Percentiles rank a stretch among this genome's conserved stretches.
Evolutionary conservation across 345 rosid species (phyloP).

Genomic region (Boechera retrofracta): DNA sequence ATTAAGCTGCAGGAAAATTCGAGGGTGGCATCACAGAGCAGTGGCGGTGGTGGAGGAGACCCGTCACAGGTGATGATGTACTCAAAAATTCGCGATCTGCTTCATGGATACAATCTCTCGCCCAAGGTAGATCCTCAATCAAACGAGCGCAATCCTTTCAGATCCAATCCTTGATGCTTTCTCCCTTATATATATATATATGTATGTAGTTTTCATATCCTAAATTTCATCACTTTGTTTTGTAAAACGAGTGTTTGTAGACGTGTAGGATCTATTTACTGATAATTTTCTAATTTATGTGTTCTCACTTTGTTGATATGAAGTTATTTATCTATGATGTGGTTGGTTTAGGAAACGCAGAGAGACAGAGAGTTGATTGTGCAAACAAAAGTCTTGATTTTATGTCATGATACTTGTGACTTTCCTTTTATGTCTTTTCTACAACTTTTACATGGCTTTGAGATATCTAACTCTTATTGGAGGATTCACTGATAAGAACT

Average conservation of each 20-base stretch:
- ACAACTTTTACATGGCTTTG: not conserved
- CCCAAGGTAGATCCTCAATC: conserved; percentile 58
- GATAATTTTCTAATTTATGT: conserved; percentile 12
- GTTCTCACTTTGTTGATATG: conserved; percentile 32
- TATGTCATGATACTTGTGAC: not conserved
- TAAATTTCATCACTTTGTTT: conserved; percentile 6
- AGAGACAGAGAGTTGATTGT: no score
- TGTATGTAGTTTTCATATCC: conserved; percentile 1
- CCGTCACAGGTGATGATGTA: conserved; percentile 70
- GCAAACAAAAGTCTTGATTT: not conserved
- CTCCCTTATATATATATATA: not conserved
- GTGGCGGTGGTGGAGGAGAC: conserved; percentile 71
- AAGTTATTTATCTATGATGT: conserved; percentile 20
- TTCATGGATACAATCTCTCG: conserved; percentile 57
- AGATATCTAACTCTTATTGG: not conserved
- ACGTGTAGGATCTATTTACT: not conserved
- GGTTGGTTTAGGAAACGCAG: not conserved
- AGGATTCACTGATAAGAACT: conserved; percentile 5
- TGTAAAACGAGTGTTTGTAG: conserved; percentile 22
- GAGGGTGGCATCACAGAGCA: conserved; percentile 37
- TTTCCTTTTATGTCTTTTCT: not conserved
- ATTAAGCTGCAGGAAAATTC: conserved; percentile 78
- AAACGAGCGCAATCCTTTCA: conserved; percentile 58
- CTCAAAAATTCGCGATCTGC: conserved; percentile 67
- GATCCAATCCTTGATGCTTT: conserved; percentile 56